Evolutionary conservation across 768 basidiomycete genomes (phyloP).

Genomic region (Mycena galericulata): DNA sequence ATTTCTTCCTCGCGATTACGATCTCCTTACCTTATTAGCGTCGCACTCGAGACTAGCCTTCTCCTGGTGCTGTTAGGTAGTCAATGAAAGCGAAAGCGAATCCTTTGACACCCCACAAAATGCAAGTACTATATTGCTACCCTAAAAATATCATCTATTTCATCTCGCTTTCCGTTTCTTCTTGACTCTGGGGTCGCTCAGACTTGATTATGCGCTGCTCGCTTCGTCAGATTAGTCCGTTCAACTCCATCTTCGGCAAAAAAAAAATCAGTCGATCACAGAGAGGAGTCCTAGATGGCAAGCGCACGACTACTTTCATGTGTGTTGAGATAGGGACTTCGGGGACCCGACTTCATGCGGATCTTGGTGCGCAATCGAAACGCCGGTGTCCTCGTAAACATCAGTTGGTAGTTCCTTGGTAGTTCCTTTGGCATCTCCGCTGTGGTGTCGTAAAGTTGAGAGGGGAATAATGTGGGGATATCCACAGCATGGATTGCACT

Average conservation of each 20-base stretch:
- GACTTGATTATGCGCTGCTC: neutral
- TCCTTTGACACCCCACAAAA: slow-evolving; percentile 28
- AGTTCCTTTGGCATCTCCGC: neutral
- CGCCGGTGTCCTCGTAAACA: slow-evolving; percentile 19
- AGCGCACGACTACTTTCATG: neutral
- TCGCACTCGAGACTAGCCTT: slow-evolving; percentile 38
- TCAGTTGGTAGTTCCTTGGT: neutral
- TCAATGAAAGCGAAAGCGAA: slow-evolving; percentile 33
- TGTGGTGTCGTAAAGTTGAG: no score
- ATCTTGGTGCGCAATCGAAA: slow-evolving; percentile 18
- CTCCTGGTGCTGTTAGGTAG: slow-evolving; percentile 39
- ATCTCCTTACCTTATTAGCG: slow-evolving; percentile 30
- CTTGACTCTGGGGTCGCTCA: slow-evolving; percentile 46
- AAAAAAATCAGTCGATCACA: neutral
- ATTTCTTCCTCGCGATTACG: slow-evolving; percentile 31
- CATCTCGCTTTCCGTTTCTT: slow-evolving; percentile 59
- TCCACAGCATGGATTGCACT: no score
- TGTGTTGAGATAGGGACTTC: neutral
- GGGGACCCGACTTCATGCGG: neutral
- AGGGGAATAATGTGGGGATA: no score
- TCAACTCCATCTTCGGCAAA: neutral
- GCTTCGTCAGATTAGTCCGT: slow-evolving; percentile 7
- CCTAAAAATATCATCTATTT: slow-evolving; percentile 80
- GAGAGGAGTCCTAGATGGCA: neutral
- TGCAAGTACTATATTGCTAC: no score